Evolutionary conservation across 2,329 filamentous ascomycete species (phyloP).

Genomic region (Phialemoniopsis sp.): DNA sequence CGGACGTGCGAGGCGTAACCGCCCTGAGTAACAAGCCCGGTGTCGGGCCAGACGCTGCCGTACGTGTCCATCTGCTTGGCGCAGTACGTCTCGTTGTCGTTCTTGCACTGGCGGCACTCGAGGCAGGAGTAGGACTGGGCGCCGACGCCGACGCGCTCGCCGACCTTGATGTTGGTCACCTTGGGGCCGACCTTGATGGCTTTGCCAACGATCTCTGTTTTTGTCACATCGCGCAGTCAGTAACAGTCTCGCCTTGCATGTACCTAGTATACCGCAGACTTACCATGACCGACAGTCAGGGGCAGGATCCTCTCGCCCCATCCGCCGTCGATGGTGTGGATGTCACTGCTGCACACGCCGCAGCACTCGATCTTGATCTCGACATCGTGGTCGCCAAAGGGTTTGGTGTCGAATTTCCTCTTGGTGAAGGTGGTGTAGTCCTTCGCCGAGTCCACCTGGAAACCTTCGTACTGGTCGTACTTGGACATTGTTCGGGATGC

Average conservation of each 20-base stretch:
- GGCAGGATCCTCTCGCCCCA: constrained; percentile 62
- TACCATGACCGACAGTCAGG: constrained; percentile 63
- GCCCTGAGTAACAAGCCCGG: constrained; percentile 54
- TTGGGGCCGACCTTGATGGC: constrained; percentile 64
- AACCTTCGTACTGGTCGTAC: constrained; percentile 5
- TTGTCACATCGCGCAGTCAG: constrained; percentile 2
- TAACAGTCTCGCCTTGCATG: no score
- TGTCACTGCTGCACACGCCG: constrained; percentile 69
- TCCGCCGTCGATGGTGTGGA: constrained; percentile 66
- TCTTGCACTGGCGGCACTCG: constrained; percentile 60
- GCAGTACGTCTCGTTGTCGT: constrained; percentile 67
- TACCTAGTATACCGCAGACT: no score
- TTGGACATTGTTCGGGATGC: background rate
- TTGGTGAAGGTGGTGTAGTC: constrained; percentile 46
- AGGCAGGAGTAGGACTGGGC: constrained; percentile 64
- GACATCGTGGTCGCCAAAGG: constrained; percentile 81
- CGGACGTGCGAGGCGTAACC: constrained; percentile 37
- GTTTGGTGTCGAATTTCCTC: constrained; percentile 76
- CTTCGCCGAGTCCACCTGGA: constrained; percentile 3
- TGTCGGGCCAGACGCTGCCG: constrained; percentile 44
- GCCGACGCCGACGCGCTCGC: constrained; percentile 65
- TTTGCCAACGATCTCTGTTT: constrained; percentile 62
- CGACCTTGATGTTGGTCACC: constrained; percentile 55
- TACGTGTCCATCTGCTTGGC: constrained; percentile 57
- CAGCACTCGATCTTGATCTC: constrained; percentile 84